Percentiles rank a stretch among this genome's conserved stretches.
Evolutionary conservation across 352 stramenopile genomes (phyloP).

Genomic region (Plasmopara viticola): DNA sequence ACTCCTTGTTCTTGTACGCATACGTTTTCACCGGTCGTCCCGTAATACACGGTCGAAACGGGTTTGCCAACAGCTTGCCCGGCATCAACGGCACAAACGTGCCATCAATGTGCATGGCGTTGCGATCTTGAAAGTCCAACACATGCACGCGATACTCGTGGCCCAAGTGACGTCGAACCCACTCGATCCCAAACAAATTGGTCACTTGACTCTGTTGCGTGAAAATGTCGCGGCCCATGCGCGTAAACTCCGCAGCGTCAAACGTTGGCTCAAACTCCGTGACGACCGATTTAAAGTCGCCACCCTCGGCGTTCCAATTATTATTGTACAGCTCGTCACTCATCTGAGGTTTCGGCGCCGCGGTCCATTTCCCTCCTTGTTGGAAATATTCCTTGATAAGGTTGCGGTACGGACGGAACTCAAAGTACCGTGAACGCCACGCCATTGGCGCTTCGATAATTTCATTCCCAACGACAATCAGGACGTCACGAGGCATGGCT

Average conservation of each 20-base stretch:
- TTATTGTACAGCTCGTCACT: conserved; percentile 87
- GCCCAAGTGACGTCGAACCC: conserved; percentile 80
- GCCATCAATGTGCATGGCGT: conserved; percentile 89
- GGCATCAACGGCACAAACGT: conserved; percentile 85
- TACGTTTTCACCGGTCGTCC: conserved; percentile 81
- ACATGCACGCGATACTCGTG: conserved; percentile 84
- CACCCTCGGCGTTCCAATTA: conserved; percentile 71
- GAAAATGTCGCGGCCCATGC: conserved; percentile 88
- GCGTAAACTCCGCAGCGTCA: conserved; percentile 86
- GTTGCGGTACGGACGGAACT: conserved; percentile 84
- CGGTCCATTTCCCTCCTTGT: conserved; percentile 83
- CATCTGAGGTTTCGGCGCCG: conserved; percentile 86
- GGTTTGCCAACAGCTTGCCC: conserved; percentile 83
- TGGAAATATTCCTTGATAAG: conserved; percentile 90
- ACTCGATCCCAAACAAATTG: conserved; percentile 88
- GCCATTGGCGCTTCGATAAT: conserved; percentile 88
- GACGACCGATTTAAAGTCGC: conserved; percentile 81
- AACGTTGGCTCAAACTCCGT: conserved; percentile 88
- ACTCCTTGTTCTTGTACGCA: conserved; percentile 84
- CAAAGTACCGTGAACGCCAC: conserved; percentile 87
- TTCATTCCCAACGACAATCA: conserved; percentile 88
- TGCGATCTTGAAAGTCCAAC: conserved; percentile 87
- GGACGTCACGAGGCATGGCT: conserved; percentile 83
- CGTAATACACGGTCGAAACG: conserved; percentile 83
- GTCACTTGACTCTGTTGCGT: conserved; percentile 88